These are phyloP conservation scores for Steccherinum ochraceum DNA, from an alignment of 768 basidiomycete species.

Conservation along the genomic window DNA sequence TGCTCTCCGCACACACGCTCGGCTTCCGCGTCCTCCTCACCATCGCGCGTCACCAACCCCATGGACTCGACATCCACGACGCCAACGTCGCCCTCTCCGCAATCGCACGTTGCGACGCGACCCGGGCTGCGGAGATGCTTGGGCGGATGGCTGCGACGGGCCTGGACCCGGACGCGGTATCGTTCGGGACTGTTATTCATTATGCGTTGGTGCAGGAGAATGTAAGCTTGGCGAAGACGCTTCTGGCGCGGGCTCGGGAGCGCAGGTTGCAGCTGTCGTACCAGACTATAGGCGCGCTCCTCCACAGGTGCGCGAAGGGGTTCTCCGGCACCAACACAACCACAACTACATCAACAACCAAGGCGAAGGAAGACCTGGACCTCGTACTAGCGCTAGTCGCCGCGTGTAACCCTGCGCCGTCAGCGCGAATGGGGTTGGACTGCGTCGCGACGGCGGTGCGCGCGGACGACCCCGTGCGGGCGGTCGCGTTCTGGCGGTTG, in stretches of 20 bases:
- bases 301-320: constrained; percentile 33
- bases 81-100: constrained; percentile 57
- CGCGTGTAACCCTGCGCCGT: too few relatives aligned
- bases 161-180: constrained; percentile 44
- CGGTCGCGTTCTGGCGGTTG: constrained; percentile 53
- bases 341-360: constrained; percentile 30
- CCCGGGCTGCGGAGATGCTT: constrained; percentile 40
- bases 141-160: constrained; percentile 42
- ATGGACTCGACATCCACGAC: constrained; percentile 60
- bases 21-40: constrained; percentile 43
- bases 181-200: constrained; percentile 59
- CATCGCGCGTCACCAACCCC: constrained; percentile 43
- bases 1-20: constrained; percentile 40
- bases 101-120: constrained; percentile 43
- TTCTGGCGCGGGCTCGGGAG: constrained; percentile 35
- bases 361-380: background rate
- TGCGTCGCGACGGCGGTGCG: constrained; percentile 46
- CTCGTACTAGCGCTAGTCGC: too few relatives aligned
- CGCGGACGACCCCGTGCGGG: constrained; percentile 42
- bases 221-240: too few relatives aligned
- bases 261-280: constrained; percentile 31
- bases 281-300: constrained; percentile 43
- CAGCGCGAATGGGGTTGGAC: constrained; percentile 42
- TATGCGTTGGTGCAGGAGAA: constrained; percentile 44
- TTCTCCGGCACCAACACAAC: constrained; percentile 11